Evolutionary conservation across 257 asterid species (phyloP), one percentile per base, ranked within the genome.

Genomic region (Salvia miltiorrhiza): DNA sequence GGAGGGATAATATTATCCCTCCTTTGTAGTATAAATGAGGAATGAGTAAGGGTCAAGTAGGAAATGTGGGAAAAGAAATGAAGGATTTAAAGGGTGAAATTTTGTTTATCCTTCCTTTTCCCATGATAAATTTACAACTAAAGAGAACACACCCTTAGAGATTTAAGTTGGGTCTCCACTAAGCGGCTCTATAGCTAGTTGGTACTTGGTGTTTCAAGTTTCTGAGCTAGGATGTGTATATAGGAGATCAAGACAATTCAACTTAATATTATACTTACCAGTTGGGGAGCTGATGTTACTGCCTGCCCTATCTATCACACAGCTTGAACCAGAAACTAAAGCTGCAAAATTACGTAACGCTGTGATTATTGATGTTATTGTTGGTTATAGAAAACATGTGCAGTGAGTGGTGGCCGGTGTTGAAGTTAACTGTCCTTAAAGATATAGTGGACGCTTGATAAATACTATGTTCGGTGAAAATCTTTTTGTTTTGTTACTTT

Each of bases 241-340:
- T 4, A 48, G 48, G 44, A 26, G 59, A 75, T 60, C 45, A 37
- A 75, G 44, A 48, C 62, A 63, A 43, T 69, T 52, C 4, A 10
- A 52, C 59, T 52, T 3, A 52, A 23, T 21, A 21, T 20, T 8
- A 52, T 52, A 16, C 58, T 21, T 52, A 21, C 58, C 16, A 23
- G 9, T 10, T 39, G 57, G 45, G 1, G 47, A 40, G 35, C 56
- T 52, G 54, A 23, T 41, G 41, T 26, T 24, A 23, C 35, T 30
- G 20, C 48, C 3, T 26, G 30, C 30, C 30, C 30, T 13, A 20
- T 52, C 26, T 33, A 12, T 67, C 9, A 33, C 53, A 53, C 16
- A 13, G 50, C 50, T 44, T 44, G 1, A 13, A 13, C 8, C 30
- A 26, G 2, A 4, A 44, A 53, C 12, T 41, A 55, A 56, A n/a